A percentile compares a stretch with the other conserved stretches of the same genome.
These are phyloP conservation scores for Dalbergia cochinchinensis DNA, from an alignment of 306 rosid species.

Conservation along the genomic window DNA sequence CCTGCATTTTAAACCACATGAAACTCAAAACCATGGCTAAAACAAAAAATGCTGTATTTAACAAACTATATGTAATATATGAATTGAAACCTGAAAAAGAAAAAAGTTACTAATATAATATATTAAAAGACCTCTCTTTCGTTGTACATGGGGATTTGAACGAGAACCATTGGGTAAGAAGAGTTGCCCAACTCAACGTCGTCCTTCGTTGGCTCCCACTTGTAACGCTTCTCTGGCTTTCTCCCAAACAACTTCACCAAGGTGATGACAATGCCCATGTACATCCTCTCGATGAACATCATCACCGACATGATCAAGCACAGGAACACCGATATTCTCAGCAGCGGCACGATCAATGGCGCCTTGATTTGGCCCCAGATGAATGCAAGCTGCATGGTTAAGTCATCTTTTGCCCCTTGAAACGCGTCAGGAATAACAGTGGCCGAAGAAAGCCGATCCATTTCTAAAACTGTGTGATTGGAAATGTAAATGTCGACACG, in stretches of 20 bases:
- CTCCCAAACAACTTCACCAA: conserved; percentile 72
- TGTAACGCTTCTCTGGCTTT: conserved; percentile 83
- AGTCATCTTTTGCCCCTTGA: conserved; percentile 71
- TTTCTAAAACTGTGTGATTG: conserved; percentile 31
- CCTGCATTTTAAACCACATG: conserved; percentile 52
- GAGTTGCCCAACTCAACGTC: conserved; percentile 87
- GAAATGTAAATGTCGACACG: not conserved
- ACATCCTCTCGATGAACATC: conserved; percentile 83
- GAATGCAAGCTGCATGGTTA: conserved; percentile 62
- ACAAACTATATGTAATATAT: not conserved
- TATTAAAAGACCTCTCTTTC: conserved; percentile 79
- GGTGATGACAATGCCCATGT: conserved; percentile 83
- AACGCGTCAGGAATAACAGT: conserved; percentile 64
- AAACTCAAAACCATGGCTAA: not conserved
- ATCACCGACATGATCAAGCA: conserved; percentile 85
- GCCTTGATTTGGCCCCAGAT: conserved; percentile 79
- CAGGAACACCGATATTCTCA: conserved; percentile 60
- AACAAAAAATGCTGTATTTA: not conserved
- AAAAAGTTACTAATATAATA: not conserved
- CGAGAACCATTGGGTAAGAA: conserved; percentile 83
- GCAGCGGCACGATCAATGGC: conserved; percentile 82
- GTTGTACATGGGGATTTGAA: conserved; percentile 96
- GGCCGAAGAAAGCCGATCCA: conserved; percentile 68
- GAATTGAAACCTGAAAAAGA: not conserved
- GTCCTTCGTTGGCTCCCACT: conserved; percentile 88